Base-by-base conservation (phyloP, 75 land plant genomes). In the Pinus albicaulis region DNA sequence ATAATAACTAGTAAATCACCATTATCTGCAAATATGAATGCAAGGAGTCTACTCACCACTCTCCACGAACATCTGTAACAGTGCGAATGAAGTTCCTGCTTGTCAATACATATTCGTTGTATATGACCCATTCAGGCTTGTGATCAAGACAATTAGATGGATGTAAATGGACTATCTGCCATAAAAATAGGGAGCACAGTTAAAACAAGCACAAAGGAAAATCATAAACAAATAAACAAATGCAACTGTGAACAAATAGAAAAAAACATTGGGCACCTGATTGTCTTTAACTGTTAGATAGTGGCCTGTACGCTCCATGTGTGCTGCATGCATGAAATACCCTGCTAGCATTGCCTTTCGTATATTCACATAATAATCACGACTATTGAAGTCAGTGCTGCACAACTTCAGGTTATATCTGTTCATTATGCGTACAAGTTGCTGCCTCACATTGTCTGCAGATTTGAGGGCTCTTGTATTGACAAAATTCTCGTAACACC, bases 121-220 rank as follows among this genome's bases (percentile, higher is more conserved):
- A 96, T 36, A 96, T 96, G 10, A 96, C 99, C 98, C 97, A 96
- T 73, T 96, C 98, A 53, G 99, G 98, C 77, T 94, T 96, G 80
- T 90, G 98, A 69, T 96, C 98, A 77, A 96, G 74, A 80, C 98
- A 92, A 71, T 83, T 89, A 36, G 99, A 96, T 8, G 99, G 99
- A 89, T 96, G 99, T 72, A 96, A 76, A 75, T 93, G 94, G 26
- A 96, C 99, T 80, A 88, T 87, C 99, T 95, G 76, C 76, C 80
- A 59, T 61, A 68, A 10, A 23, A 4, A 20, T 23, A 75, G 75
- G 26, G 26, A 76, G 31, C 64, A 22, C 28, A 55, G 31, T 22
- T 56, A 22, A 61, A 28, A 25, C 38, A n/a, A 25, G 41, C 48
- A 59, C 22, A 15, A 58, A 59, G 17, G 20, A 48, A 48, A 48